Evolutionary conservation across 441 rosid species (phyloP), one percentile per base, ranked within the genome.

Genomic region (Brassica hybrid): DNA sequence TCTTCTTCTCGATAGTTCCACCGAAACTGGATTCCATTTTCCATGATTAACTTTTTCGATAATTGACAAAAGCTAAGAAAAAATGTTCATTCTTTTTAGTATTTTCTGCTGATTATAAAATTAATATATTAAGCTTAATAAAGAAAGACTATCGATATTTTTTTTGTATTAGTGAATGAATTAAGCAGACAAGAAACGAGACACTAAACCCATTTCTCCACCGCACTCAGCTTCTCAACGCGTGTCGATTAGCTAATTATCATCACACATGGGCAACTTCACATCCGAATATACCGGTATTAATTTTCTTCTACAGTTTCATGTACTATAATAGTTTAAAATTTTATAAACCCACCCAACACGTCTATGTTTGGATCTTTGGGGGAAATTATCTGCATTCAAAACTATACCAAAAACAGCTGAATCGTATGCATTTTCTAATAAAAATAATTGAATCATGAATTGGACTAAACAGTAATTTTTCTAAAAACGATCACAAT

Each of bases 1-100:
- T 19, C 32, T 1, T 7, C 21, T 66, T 78, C 81, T 50, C 58
- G 77, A 78, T 72, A 6, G 34, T 66, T 77, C 81, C 73, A 65
- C 41, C 1, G 5, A 38, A 52, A 68, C 57, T 62, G 71, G 78
- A 73, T 73, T 73, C 82, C 78, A 23, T 68, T 61, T 41, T 67
- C n/a, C 52, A 77, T 58, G 66, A 12, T 77, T 56, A 36, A 19
- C 67, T 57, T 71, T 77, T 16, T 30, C 52, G 71, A 17, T 76
- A 25, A 21, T 54, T 56, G 65, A 3, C 60, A 63, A 56, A 27
- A 14, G 14, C 1, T 6, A 41, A 17, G 0, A 19, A 41, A 19
- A 48, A 48, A 45, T 2, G 52, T 50, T 54, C 52, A 9, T 70
- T 64, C 7, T 13, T 72, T 69, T 14, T 13, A 48, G 52, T 41